Evolutionary conservation across 2,329 filamentous ascomycete genomes (phyloP).

Genomic region (Lachnellula cervina): DNA sequence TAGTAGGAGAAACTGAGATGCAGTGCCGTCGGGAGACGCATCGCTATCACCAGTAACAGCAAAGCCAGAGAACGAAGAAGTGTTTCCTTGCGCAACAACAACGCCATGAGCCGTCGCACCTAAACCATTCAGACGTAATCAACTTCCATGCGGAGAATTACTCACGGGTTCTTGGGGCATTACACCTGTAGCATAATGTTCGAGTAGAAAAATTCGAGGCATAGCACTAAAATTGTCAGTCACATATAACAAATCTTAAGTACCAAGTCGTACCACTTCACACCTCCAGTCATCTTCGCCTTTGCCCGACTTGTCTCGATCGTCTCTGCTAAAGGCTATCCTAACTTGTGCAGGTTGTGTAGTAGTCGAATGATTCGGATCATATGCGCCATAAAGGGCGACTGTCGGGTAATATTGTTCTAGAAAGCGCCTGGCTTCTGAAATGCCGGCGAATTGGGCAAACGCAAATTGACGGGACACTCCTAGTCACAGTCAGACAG

Average conservation of each 20-base stretch:
- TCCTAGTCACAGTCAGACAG: constrained; percentile 34
- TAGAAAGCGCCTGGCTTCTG: constrained; percentile 47
- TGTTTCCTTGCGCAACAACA: constrained; percentile 33
- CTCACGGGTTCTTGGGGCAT: constrained; percentile 48
- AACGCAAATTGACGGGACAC: constrained; percentile 52
- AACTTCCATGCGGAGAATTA: neutral
- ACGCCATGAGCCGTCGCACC: constrained; percentile 31
- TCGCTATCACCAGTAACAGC: constrained; percentile 51
- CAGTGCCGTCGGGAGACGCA: constrained; percentile 42
- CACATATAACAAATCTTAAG: neutral
- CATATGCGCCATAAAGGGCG: constrained; percentile 42
- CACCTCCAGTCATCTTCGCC: constrained; percentile 54
- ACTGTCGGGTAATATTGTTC: constrained; percentile 47
- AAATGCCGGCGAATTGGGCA: constrained; percentile 46
- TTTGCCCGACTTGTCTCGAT: constrained; percentile 39
- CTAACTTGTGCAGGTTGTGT: constrained; percentile 35
- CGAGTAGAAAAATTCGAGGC: constrained; percentile 54
- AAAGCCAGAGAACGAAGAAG: constrained; percentile 37
- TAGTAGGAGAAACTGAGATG: constrained; percentile 70
- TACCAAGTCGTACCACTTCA: constrained; percentile 38
- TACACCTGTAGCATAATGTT: constrained; percentile 53
- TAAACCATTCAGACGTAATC: constrained; percentile 27
- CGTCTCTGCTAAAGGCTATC: constrained; percentile 49
- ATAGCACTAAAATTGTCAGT: constrained; percentile 41
- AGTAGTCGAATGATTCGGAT: constrained; percentile 37